These are phyloP conservation scores for Venturia aucupariae DNA, from an alignment of 2,329 filamentous ascomycete genomes.

Conservation along the genomic window DNA sequence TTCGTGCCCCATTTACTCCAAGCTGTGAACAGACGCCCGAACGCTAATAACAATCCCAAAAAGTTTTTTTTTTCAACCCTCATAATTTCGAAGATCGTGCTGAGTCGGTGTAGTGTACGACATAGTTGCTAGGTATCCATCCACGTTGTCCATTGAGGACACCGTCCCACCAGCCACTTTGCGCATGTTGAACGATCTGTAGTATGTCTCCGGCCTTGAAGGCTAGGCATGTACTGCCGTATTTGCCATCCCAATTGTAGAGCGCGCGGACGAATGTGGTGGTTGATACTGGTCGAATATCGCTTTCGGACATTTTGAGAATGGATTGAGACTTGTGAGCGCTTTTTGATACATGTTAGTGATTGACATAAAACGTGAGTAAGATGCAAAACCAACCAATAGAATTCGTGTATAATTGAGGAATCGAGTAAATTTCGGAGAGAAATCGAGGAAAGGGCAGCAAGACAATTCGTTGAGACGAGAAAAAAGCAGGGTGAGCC, in stretches of 20 bases:
- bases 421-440: neutral
- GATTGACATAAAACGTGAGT: neutral
- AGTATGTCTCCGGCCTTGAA: neutral
- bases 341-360: neutral
- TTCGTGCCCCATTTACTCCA: neutral
- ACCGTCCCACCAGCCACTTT: neutral
- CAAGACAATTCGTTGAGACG: neutral
- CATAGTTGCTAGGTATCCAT: constrained; percentile 5
- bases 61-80: neutral
- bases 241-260: constrained; percentile 1
- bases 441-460: neutral
- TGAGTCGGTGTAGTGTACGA: neutral
- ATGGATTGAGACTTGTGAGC: neutral
- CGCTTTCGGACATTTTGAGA: neutral
- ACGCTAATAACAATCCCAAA: neutral
- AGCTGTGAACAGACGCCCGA: neutral
- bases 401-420: neutral
- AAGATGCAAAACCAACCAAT: neutral
- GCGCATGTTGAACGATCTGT: neutral
- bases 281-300: neutral
- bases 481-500: neutral
- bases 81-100: neutral
- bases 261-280: neutral
- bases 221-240: neutral
- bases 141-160: neutral